Percentiles rank a stretch among this genome's conserved stretches.
Conservation (phyloP, 2,329 filamentous ascomycete species). For the Neodidymelliopsis sp. region DNA sequence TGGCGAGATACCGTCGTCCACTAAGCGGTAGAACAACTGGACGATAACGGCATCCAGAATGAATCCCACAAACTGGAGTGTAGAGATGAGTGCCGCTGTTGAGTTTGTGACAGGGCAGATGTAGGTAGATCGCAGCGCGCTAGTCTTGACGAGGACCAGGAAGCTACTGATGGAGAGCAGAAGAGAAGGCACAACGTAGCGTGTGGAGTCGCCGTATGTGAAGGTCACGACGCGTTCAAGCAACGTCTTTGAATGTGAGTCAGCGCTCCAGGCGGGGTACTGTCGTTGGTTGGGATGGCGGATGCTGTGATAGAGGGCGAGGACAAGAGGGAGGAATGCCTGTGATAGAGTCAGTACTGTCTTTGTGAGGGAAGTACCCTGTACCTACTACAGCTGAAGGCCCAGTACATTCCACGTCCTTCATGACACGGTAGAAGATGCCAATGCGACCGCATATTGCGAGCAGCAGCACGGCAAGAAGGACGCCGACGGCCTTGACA, state of each 20-base stretch:
- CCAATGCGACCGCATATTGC: conserved; percentile 42
- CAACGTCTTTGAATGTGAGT: conserved; percentile 28
- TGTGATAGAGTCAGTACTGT: conserved; percentile 22
- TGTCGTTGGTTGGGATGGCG: conserved; percentile 35
- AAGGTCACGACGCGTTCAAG: conserved; percentile 39
- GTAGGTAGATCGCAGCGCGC: conserved; percentile 40
- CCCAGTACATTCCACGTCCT: conserved; percentile 42
- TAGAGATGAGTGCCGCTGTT: conserved; percentile 34
- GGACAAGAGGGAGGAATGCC: conserved; percentile 43
- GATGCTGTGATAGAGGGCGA: conserved; percentile 42
- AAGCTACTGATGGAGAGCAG: conserved; percentile 43
- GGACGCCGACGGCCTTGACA: conserved; percentile 30
- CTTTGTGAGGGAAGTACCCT: not conserved
- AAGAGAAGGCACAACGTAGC: conserved; percentile 42
- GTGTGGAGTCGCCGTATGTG: conserved; percentile 37
- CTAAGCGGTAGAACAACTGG: conserved; percentile 34
- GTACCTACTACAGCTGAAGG: conserved; percentile 36
- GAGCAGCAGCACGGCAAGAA: conserved; percentile 39
- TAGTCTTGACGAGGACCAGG: conserved; percentile 39
- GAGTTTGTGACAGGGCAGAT: conserved; percentile 41
- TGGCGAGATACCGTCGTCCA: conserved; percentile 37
- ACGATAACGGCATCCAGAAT: conserved; percentile 38
- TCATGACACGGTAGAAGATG: conserved; percentile 39
- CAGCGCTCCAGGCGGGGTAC: conserved; percentile 40
- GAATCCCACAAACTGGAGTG: conserved; percentile 41